Percentiles rank a stretch among this genome's conserved stretches.
Conservation (phyloP, 2,329 filamentous ascomycete species). For the Gnomoniopsis sp. region DNA sequence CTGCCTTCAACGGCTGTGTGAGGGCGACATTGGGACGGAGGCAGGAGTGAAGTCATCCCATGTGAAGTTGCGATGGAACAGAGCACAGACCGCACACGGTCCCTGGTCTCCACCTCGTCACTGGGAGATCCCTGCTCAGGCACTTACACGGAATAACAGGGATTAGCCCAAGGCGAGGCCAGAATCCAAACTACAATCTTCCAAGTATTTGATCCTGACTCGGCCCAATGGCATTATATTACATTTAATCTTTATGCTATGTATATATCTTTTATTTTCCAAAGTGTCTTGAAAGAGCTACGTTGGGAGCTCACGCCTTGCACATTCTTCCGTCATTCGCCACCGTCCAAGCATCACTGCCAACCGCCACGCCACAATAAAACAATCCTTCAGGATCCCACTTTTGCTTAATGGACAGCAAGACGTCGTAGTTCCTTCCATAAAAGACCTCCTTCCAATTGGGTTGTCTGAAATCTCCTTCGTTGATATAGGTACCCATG, state of each 20-base stretch:
- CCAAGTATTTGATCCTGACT: no score
- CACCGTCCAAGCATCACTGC: conserved; percentile 47
- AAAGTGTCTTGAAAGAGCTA: neutral
- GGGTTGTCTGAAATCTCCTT: conserved; percentile 46
- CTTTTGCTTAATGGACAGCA: conserved; percentile 43
- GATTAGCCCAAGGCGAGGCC: no score
- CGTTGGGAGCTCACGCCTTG: conserved; percentile 20
- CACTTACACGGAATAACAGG: neutral
- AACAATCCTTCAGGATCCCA: conserved; percentile 46
- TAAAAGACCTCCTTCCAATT: conserved; percentile 44
- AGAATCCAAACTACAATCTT: no score
- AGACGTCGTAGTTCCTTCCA: conserved; percentile 39
- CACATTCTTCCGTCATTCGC: conserved; percentile 27
- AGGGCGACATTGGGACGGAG: no score
- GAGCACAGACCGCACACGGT: neutral
- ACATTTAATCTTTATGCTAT: neutral
- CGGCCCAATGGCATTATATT: no score
- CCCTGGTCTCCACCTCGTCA: neutral
- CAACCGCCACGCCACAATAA: conserved; percentile 46
- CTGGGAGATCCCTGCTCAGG: neutral
- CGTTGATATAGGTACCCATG: conserved; percentile 46
- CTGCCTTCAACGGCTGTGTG: no score
- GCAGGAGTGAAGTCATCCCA: no score
- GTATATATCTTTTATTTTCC: neutral
- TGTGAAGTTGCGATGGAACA: neutral